phyloP scores from a whole-genome alignment of 345 rosid species.

The Cardamine resedifolia region DNA sequence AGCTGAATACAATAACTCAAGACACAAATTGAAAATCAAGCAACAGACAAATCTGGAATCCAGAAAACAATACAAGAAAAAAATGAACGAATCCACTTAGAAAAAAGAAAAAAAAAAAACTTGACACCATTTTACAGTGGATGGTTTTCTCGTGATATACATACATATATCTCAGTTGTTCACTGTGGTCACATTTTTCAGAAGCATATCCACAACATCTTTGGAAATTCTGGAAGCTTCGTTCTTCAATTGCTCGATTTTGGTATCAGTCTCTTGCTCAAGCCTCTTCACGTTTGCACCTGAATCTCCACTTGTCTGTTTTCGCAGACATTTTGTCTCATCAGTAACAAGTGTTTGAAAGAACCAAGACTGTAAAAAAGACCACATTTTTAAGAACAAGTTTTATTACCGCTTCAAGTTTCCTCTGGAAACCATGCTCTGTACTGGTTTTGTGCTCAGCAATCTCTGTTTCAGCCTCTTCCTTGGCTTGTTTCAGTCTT shows the following conservation, averaged over 20 bases:
- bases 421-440: constrained; percentile 71
- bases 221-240: constrained; percentile 57
- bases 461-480: constrained; percentile 76
- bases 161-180: constrained; percentile 23
- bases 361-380: not conserved
- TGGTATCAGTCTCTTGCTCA: constrained; percentile 67
- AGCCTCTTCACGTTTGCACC: constrained; percentile 89
- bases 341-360: constrained; percentile 5
- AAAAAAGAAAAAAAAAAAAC: not conserved
- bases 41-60: not conserved
- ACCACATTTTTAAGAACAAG: not conserved
- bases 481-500: constrained; percentile 85
- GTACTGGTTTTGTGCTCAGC: constrained; percentile 62
- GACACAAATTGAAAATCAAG: not conserved
- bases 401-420: constrained; percentile 56
- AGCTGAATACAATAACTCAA: constrained; percentile 10
- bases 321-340: not conserved
- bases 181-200: constrained; percentile 51
- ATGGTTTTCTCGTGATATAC: constrained; percentile 18
- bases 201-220: constrained; percentile 70
- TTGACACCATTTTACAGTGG: constrained; percentile 12
- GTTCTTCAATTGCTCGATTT: constrained; percentile 61
- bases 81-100: not conserved
- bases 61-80: not conserved
- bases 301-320: constrained; percentile 84